These are phyloP conservation scores for Lactarius hengduanensis DNA, from an alignment of 768 basidiomycete species.

Conservation along the genomic window DNA sequence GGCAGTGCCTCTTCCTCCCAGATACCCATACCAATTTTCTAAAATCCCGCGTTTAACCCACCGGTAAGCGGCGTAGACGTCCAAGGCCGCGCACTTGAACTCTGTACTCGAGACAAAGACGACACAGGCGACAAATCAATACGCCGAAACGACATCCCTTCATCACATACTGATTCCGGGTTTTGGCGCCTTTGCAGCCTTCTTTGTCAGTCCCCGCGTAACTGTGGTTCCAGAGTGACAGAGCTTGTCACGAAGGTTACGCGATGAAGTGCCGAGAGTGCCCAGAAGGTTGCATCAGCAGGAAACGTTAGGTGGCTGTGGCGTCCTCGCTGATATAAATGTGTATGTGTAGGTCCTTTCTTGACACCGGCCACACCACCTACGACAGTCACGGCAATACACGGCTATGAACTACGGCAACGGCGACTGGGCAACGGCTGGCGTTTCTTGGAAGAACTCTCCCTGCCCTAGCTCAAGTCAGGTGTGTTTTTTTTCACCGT, in stretches of 20 bases:
- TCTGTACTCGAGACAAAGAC: no score
- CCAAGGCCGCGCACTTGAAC: no score
- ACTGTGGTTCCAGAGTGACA: neutral
- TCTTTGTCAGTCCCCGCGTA: neutral
- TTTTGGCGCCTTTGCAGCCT: no score
- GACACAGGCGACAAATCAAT: no score
- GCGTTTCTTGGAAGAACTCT: neutral
- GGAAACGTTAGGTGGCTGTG: neutral
- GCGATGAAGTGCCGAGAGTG: neutral
- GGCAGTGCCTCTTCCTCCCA: neutral
- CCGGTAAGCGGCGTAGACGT: neutral
- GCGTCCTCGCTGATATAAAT: neutral
- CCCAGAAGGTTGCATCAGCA: neutral
- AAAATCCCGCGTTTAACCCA: neutral
- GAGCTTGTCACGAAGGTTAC: neutral
- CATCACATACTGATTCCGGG: neutral
- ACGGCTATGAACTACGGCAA: neutral
- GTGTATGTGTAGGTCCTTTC: neutral
- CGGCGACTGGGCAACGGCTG: neutral
- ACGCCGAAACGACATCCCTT: neutral
- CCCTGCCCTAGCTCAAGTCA: neutral
- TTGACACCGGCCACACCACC: neutral
- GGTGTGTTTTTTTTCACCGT: neutral
- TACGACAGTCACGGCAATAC: neutral
- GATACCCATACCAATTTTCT: neutral